These are phyloP conservation scores for Ophiostoma ips DNA, from an alignment of 2,329 filamentous ascomycete genomes.

Conservation along the genomic window DNA sequence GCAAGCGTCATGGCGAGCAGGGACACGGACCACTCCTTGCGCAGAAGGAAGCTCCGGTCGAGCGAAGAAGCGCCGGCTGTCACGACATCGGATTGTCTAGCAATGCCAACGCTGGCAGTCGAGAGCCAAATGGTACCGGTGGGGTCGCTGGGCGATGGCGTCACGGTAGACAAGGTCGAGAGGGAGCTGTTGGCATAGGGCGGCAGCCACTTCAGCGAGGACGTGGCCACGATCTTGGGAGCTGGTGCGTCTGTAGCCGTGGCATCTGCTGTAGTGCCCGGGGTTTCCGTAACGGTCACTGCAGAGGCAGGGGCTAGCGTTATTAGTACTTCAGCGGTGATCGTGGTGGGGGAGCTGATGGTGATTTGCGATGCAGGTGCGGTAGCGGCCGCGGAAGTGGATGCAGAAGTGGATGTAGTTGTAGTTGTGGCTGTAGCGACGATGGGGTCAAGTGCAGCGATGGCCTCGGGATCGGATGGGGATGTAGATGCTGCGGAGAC, in stretches of 20 bases:
- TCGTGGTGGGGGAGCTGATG: conserved; percentile 1
- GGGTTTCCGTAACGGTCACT: not conserved
- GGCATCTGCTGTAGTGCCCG: not conserved
- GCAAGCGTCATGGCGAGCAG: conserved; percentile 5
- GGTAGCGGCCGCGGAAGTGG: not conserved
- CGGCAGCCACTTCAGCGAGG: not conserved
- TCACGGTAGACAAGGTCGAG: not conserved
- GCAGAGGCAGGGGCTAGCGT: conserved; percentile 5
- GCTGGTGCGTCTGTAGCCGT: not conserved
- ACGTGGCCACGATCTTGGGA: not conserved
- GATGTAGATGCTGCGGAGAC: no score
- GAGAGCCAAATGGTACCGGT: not conserved
- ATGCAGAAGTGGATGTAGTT: not conserved
- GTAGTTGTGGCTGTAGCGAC: not conserved
- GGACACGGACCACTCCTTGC: conserved; percentile 8
- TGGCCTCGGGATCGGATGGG: not conserved
- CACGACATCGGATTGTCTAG: not conserved
- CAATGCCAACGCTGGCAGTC: not conserved
- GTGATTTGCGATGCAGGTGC: not conserved
- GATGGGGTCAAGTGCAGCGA: not conserved
- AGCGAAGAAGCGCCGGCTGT: conserved; percentile 3
- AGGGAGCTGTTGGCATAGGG: conserved; percentile 6
- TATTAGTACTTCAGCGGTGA: conserved; percentile 9
- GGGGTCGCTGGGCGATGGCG: not conserved
- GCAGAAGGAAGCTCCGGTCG: conserved; percentile 3